Evolutionary conservation across 176 grass and related monocot genomes (phyloP).

Genomic region (Echinochloa phyllopogon): DNA sequence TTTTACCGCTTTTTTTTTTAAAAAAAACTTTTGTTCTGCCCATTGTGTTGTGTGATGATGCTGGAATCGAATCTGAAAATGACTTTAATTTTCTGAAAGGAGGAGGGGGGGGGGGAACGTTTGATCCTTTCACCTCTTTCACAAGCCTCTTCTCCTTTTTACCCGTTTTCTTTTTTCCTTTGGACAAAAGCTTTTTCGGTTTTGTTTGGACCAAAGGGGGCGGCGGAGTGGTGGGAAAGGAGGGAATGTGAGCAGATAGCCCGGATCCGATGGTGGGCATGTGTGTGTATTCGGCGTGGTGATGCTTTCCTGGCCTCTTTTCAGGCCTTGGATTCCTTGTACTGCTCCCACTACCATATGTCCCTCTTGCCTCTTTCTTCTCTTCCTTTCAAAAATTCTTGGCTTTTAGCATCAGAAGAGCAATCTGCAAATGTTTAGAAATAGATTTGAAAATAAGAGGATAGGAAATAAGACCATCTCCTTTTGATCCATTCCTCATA

Average conservation of each 20-base stretch:
- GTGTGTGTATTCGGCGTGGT: slow-evolving; percentile 25
- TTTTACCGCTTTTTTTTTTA: not conserved
- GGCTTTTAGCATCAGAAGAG: not conserved
- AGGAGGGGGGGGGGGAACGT: no score
- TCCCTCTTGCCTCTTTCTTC: not conserved
- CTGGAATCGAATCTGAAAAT: slow-evolving; percentile 46
- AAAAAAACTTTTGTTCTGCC: not conserved
- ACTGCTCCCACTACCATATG: slow-evolving; percentile 47
- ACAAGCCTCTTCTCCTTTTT: slow-evolving; percentile 42
- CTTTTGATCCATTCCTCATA: not conserved
- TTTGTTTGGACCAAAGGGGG: slow-evolving; percentile 1
- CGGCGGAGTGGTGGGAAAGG: slow-evolving; percentile 12
- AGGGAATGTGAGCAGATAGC: slow-evolving; percentile 31
- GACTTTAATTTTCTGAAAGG: not conserved
- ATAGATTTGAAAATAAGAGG: not conserved
- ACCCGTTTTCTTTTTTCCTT: slow-evolving; percentile 35
- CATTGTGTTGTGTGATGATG: slow-evolving; percentile 16
- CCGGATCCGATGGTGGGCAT: slow-evolving; percentile 8
- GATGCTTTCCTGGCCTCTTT: slow-evolving; percentile 38
- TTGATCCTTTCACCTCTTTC: slow-evolving; percentile 37
- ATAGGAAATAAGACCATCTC: not conserved
- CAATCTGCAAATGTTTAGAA: not conserved
- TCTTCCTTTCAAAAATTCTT: no score
- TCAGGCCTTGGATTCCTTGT: slow-evolving; percentile 66
- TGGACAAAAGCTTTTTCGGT: slow-evolving; percentile 14